Conservation (phyloP, 441 rosid genomes). For the Aleurites moluccanus region DNA sequence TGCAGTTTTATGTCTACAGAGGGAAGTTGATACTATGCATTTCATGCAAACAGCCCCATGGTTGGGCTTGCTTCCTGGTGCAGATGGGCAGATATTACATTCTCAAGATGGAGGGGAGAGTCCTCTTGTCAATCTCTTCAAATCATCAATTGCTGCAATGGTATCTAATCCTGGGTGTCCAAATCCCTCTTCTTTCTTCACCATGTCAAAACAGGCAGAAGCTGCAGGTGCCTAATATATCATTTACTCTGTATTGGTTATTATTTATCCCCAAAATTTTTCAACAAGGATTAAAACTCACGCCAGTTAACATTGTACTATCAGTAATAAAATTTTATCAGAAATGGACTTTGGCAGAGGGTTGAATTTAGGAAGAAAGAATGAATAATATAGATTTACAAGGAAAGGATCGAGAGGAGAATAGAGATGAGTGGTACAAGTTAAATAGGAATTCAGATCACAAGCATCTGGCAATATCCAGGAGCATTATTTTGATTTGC, state of each 20-base stretch:
- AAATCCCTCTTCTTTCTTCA: constrained; percentile 82
- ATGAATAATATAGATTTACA: not conserved
- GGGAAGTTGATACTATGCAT: constrained; percentile 83
- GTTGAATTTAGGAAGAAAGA: not conserved
- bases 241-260: constrained; percentile 10
- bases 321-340: not conserved
- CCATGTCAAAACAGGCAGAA: constrained; percentile 98
- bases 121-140: constrained; percentile 89
- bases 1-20: constrained; percentile 47
- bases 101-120: constrained; percentile 81
- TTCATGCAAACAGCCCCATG: constrained; percentile 98
- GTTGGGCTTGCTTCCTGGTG: constrained; percentile 85
- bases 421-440: not conserved
- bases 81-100: constrained; percentile 84
- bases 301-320: not conserved
- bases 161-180: constrained; percentile 78
- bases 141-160: constrained; percentile 77
- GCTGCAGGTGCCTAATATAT: constrained; percentile 78
- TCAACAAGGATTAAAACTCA: not conserved
- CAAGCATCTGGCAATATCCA: not conserved
- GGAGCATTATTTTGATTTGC: not conserved
- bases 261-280: constrained; percentile 10
- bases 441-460: not conserved
- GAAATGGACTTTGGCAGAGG: not conserved
- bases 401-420: not conserved